Conservation (phyloP, 257 asterid species). For the Echium plantagineum region DNA sequence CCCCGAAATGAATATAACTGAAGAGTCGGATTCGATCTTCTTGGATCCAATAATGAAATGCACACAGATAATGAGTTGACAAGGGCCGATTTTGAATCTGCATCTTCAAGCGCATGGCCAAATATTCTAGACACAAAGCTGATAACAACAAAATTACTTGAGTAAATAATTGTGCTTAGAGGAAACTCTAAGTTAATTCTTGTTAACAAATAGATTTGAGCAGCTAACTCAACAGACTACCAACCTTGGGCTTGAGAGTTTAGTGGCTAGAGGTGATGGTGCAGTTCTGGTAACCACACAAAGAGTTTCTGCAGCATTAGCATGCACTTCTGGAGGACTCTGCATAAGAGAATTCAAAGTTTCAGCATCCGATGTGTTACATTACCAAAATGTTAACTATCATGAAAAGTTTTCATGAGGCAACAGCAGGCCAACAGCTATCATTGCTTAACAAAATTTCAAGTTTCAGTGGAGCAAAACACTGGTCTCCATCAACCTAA, state of each 20-base stretch:
- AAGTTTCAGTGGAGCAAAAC: neutral
- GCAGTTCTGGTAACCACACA: constrained; percentile 85
- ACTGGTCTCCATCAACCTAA: neutral
- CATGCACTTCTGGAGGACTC: constrained; percentile 93
- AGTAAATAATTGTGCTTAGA: neutral
- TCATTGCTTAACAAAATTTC: neutral
- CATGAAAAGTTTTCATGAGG: neutral
- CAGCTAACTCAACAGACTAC: constrained; percentile 11
- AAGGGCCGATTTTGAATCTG: constrained; percentile 75
- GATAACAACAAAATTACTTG: constrained; percentile 21
- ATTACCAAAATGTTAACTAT: neutral
- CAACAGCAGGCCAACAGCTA: neutral
- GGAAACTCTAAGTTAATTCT: neutral
- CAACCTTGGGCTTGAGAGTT: constrained; percentile 84
- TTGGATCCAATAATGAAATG: constrained; percentile 86
- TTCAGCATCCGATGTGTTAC: neutral
- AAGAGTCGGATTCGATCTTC: constrained; percentile 65
- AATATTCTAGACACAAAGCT: constrained; percentile 88
- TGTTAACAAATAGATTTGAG: neutral
- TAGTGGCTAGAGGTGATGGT: constrained; percentile 81
- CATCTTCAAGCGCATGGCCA: constrained; percentile 78
- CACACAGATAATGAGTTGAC: constrained; percentile 81
- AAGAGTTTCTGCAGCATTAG: constrained; percentile 90
- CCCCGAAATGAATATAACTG: constrained; percentile 65
- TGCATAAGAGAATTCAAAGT: constrained; percentile 15